Evolutionary conservation across 192 early-diverging fungal species (phyloP).

Genomic region (Rhizophagus clarus): DNA sequence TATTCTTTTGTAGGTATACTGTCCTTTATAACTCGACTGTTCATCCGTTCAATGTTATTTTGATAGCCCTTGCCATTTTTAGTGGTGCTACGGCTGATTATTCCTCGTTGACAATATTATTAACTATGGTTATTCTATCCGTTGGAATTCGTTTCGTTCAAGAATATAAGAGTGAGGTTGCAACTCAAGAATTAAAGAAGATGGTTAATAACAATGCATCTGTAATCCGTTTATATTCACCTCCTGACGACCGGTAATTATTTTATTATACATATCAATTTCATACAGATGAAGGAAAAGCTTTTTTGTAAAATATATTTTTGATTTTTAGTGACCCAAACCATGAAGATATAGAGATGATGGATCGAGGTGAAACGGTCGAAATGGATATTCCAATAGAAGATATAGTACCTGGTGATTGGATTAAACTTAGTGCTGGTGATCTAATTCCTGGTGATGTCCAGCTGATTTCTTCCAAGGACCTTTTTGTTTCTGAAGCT

Average conservation of each 20-base stretch:
- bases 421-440: conserved; percentile 47
- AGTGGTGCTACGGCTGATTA: conserved; percentile 34
- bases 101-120: conserved; percentile 37
- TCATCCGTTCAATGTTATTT: conserved; percentile 49
- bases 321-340: conserved; percentile 35
- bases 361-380: conserved; percentile 31
- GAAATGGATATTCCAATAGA: conserved; percentile 41
- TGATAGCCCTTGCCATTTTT: conserved; percentile 39
- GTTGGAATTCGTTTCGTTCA: conserved; percentile 46
- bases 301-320: background rate
- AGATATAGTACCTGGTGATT: conserved; percentile 52
- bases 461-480: conserved; percentile 44
- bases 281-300: background rate
- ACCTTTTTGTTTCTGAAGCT: conserved; percentile 53
- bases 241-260: conserved; percentile 28
- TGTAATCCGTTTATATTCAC: conserved; percentile 43
- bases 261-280: background rate
- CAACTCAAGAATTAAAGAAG: conserved; percentile 36
- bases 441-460: conserved; percentile 48
- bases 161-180: conserved; percentile 42
- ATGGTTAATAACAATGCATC: conserved; percentile 40
- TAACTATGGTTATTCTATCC: conserved; percentile 44
- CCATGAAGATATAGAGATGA: conserved; percentile 34
- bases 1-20: conserved; percentile 31
- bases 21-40: conserved; percentile 41